Base-by-base conservation (phyloP, 441 rosid genomes). In the Erysimum cheiri region DNA sequence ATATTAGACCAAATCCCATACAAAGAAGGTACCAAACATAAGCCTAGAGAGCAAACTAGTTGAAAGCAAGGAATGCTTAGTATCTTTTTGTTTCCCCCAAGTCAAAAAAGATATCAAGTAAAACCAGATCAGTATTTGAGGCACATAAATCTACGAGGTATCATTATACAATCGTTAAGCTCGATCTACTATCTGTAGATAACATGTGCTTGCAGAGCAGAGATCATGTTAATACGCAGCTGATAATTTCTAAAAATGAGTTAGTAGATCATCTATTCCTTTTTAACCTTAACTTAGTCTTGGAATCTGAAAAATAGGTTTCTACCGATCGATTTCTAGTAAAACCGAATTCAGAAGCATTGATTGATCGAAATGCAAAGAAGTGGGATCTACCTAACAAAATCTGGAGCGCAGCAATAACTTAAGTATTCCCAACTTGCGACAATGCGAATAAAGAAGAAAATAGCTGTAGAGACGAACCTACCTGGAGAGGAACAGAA, bases 401-500 rank as follows among this genome's bases (percentile, higher is more conserved):
- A 31, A 72, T 44, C 39, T n/a, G 24, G 14, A 35, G 49, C 13
- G 28, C 28, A 26, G 28, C 28, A 26, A 26, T 26, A 26, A 26
- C 28, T 26, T 9, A 72, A 72, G 33, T 65, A 64, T 10, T 46
- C 17, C 49, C 57, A 54, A 31, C 4, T 36, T 49, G 28, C 2
- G 62, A 53, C 14, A 61, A 53, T 44, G 62, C 7, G 58, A 60
- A 53, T 52, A 12, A 36, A 67, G 31, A 61, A 68, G 66, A 54
- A 69, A 75, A 24, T 64, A 74, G 78, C 70, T 6, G 70, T 4
- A 69, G 74, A 69, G 78, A 75, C 78, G 78, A 75, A 75, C 78
- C 78, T 75, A 75, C 78, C 78, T 75, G 78, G 74, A 69, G 78
- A 75, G 31, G 73, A 74, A 40, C 70, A 68, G 54, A 44, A 64